A percentile compares a stretch with the other conserved stretches of the same genome.
Evolutionary conservation across 2,329 filamentous ascomycete species (phyloP).

Genomic region (Mariannaea elegans): DNA sequence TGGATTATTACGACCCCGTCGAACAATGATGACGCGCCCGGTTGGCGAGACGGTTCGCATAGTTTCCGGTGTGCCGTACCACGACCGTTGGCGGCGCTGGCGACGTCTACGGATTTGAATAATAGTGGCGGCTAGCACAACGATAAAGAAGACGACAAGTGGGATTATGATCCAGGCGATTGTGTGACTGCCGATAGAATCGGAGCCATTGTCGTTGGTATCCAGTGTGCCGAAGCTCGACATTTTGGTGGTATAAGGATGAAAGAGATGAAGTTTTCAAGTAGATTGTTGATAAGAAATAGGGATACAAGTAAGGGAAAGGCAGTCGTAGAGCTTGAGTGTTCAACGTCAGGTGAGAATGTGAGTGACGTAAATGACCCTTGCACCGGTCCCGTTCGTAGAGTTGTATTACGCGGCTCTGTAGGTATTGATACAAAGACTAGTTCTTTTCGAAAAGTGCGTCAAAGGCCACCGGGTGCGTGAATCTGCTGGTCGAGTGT

Average conservation of each 20-base stretch:
- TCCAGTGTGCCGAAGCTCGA: neutral
- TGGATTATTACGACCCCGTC: constrained; percentile 21
- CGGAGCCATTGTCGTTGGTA: constrained; percentile 25
- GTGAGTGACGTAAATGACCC: neutral
- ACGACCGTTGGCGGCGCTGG: constrained; percentile 29
- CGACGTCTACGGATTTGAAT: constrained; percentile 55
- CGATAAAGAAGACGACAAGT: constrained; percentile 54
- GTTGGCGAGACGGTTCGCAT: constrained; percentile 11
- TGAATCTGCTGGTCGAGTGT: neutral
- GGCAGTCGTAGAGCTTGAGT: neutral
- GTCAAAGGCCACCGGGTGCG: no score
- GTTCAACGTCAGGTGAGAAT: neutral
- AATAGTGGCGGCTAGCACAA: constrained; percentile 50
- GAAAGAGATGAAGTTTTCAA: neutral
- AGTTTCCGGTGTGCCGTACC: constrained; percentile 15
- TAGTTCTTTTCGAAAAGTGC: neutral
- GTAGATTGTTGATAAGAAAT: neutral
- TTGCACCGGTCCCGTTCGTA: neutral
- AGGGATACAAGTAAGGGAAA: neutral
- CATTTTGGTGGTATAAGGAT: constrained; percentile 2
- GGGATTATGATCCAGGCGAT: constrained; percentile 66
- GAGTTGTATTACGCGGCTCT: neutral
- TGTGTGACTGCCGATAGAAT: constrained; percentile 55
- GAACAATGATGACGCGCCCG: constrained; percentile 31
- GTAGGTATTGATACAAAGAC: neutral